phyloP scores from a whole-genome alignment of 352 stramenopile species.

The Pythium coloratum region DNA sequence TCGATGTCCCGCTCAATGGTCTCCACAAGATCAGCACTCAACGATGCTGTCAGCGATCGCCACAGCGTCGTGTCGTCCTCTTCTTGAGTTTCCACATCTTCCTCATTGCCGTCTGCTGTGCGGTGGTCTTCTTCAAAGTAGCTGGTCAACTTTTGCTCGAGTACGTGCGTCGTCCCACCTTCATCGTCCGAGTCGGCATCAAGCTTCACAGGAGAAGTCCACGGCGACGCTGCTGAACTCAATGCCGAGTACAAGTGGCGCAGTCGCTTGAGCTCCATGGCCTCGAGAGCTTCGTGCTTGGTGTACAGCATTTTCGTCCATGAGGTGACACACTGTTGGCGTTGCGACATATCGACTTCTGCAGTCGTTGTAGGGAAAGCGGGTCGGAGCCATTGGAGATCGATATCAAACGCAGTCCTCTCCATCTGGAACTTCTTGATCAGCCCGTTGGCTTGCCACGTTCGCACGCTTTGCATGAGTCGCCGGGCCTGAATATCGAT shows the following conservation, averaged over 20 bases:
- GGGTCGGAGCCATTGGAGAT: slow-evolving; percentile 35
- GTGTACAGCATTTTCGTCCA: slow-evolving; percentile 55
- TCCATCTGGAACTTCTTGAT: slow-evolving; percentile 63
- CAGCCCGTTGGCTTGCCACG: slow-evolving; percentile 49
- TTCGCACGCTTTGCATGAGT: slow-evolving; percentile 53
- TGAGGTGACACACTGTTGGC: slow-evolving; percentile 20
- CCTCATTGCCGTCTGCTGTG: background rate
- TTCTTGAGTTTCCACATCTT: background rate
- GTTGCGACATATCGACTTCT: background rate
- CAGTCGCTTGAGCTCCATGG: slow-evolving; percentile 56
- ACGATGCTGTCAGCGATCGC: slow-evolving; percentile 43
- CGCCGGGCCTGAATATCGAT: slow-evolving; percentile 40
- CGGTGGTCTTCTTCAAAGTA: slow-evolving; percentile 67
- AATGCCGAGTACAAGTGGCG: slow-evolving; percentile 59
- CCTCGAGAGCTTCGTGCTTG: slow-evolving; percentile 59
- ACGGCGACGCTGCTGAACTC: slow-evolving; percentile 8
- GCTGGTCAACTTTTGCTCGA: slow-evolving; percentile 46
- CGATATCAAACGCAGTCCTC: slow-evolving; percentile 48
- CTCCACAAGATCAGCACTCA: slow-evolving; percentile 52
- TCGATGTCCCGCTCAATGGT: slow-evolving; percentile 56
- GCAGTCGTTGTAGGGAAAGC: background rate
- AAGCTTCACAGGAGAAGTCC: background rate
- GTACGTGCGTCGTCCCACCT: slow-evolving; percentile 3
- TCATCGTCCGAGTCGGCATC: slow-evolving; percentile 25
- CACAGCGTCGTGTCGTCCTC: slow-evolving; percentile 36